Evolutionary conservation across 805 yeast species (phyloP), one percentile per base, ranked within the genome.

Genomic region (Suhomyces prunicola): DNA sequence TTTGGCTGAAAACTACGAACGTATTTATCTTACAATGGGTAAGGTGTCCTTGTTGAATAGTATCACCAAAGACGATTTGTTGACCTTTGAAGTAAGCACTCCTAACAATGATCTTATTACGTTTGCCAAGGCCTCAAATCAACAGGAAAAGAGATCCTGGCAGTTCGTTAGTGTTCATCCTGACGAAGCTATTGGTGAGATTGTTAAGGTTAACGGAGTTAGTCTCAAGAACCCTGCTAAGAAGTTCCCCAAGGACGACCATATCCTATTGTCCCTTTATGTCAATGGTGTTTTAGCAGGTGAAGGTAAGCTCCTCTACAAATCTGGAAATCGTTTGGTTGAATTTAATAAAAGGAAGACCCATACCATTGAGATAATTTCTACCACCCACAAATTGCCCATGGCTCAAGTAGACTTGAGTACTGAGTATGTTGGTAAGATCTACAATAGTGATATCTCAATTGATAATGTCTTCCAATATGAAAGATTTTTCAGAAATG

Each of bases 91-190:
- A 56, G 74, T 83, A 45, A 74, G 78, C 31, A 69, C 86, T 9
- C 81, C 83, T 4, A 80, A 81, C 47, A 75, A 80, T 24, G 76
- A 74, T 4, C 59, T 69, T 44, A 71, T 86, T 33, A 68, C 73
- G 5, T 87, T 89, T 64, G 79, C 84, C n/a, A 84, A 84, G 62
- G 90, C 88, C 10, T 79, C 88, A 0, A 86, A 86, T 67, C 89
- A 84, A 61, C 64, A 67, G 13, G 77, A 76, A 8, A 67, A 70
- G 41, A 65, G 73, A 24, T 56, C 67, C 6, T 90, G 96, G 96
- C 83, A 81, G 51, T 88, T 90, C 60, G 79, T 88, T 8, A 84
- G 93, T 2, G 89, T 87, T 10, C 76, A 78, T 58, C 83, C 90
- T 1, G 85, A 81, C 41, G 97, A 90, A 69, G 74, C 76, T 12